Conservation (phyloP, 495 filamentous ascomycete genomes). For the Penicillium dipodomyicola region DNA sequence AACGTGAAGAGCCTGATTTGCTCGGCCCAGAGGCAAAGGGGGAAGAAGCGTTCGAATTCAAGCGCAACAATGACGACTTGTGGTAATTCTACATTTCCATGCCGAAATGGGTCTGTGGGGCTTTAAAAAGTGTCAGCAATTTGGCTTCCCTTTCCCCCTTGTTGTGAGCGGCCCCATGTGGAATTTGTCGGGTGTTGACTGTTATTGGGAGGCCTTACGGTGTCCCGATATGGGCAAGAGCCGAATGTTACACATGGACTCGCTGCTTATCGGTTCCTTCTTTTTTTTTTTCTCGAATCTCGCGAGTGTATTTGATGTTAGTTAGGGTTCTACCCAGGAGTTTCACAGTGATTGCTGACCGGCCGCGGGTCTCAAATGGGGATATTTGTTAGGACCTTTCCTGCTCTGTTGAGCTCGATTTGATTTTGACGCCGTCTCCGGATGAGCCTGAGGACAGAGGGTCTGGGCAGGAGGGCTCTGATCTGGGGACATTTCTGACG, state of each 20-base stretch:
- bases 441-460: neutral
- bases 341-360: conserved; percentile 5
- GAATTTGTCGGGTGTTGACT: conserved; percentile 1
- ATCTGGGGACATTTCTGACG: neutral
- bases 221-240: neutral
- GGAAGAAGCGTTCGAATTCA: neutral
- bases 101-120: neutral
- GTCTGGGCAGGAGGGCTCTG: conserved; percentile 10
- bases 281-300: neutral
- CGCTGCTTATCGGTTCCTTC: neutral
- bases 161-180: neutral
- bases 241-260: neutral
- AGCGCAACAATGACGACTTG: neutral
- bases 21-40: neutral
- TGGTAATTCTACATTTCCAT: conserved; percentile 1
- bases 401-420: neutral
- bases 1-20: neutral
- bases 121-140: neutral
- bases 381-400: neutral
- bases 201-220: conserved; percentile 6
- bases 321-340: neutral
- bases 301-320: neutral
- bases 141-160: neutral
- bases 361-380: neutral
- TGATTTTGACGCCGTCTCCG: neutral